Percentiles rank a stretch among this genome's conserved stretches.
These are phyloP conservation scores for Trichomonas tenax DNA, from an alignment of 208 protist genomes.

Conservation along the genomic window DNA sequence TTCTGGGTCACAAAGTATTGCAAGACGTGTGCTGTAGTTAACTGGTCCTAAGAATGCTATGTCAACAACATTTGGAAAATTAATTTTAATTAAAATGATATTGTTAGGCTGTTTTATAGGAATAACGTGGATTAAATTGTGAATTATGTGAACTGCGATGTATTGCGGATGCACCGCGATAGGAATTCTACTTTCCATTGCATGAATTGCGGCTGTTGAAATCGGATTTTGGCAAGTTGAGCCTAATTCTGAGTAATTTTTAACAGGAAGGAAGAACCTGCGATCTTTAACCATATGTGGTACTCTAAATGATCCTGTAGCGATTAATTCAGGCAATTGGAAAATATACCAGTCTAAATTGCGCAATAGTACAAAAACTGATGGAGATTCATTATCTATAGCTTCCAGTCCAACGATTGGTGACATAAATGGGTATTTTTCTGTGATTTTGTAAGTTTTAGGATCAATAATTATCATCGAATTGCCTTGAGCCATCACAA, in stretches of 20 bases:
- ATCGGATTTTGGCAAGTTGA: no score
- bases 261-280: neutral
- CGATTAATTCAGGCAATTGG: neutral
- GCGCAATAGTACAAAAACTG: neutral
- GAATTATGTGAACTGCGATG: neutral
- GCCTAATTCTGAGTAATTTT: no score
- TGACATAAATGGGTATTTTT: neutral
- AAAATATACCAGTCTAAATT: conserved; percentile 16
- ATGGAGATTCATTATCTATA: neutral
- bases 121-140: neutral
- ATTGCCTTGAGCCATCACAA: neutral
- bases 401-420: neutral
- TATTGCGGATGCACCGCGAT: neutral
- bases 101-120: neutral
- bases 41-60: neutral
- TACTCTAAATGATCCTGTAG: neutral
- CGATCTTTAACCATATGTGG: neutral
- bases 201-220: neutral
- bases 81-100: neutral
- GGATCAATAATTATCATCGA: neutral
- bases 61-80: neutral
- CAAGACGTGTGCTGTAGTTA: neutral
- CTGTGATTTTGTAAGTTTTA: neutral
- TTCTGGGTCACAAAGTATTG: neutral
- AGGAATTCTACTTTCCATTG: neutral